Base-by-base conservation (phyloP, 2,329 filamentous ascomycete species). In the Aureobasidium subglaciale region DNA sequence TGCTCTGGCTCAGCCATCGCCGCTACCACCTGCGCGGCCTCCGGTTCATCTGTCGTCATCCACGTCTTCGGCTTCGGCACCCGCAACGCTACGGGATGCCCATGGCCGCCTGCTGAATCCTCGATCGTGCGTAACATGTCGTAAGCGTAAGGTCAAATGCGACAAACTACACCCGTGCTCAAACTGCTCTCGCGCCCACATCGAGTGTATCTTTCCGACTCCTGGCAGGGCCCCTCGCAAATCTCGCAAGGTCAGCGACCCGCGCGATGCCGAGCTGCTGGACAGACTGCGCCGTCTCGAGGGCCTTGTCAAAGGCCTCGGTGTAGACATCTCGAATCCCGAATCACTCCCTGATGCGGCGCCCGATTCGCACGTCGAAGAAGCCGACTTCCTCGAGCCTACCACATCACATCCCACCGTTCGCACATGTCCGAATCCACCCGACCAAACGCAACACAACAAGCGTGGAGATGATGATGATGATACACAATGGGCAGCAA, bases 111-210 rank as follows among this genome's bases (percentile, higher is more conserved):
- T 64, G 15, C 62, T 70, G 20, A 73, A 71, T 54, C 69, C 69
- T 7, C 61, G 71, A 38, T 75, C 73, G 24, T 80, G 78, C 60
- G 73, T 79, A 15, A 80, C 77, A 25, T 81, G 78, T 63, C 68
- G 78, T 10, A 73, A 76, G 41, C 74, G 84, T 59, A 86, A 88
- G 69, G 87, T 90, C 55, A 85, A 86, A 64, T 90, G 87, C 75
- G 85, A 90, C 73, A 90, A 90, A 73, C 78, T 81, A 63, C 82
- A 88, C 75, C 85, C 86, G 15, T 90, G 87, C 69, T 82, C 82
- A 63, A 90, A 90, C 68, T 90, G 87, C 68, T 80, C 80, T 38
- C 81, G 85, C 60, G 85, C 84, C 37, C 74, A 84, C 62, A 86
- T 86, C 57, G 80, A 85, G 62, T 90, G 87, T 68, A 73, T 88